Evolutionary conservation across 306 rosid species (phyloP).

Genomic region (Castanea mollissima): DNA sequence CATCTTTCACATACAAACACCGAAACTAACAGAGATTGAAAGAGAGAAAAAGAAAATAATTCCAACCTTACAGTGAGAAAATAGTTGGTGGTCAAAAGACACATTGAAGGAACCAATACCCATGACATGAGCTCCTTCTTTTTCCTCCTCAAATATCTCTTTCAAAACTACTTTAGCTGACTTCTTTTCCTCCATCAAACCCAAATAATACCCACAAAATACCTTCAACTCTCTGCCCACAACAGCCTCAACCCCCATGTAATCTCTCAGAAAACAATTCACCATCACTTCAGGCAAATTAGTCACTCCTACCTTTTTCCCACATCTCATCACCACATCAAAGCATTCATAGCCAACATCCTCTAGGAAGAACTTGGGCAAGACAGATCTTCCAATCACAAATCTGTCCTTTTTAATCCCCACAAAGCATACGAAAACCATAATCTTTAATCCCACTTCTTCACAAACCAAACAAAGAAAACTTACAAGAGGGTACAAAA

Average conservation of each 20-base stretch:
- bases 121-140: background rate
- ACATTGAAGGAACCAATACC: background rate
- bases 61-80: background rate
- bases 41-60: no score
- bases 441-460: background rate
- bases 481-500: background rate
- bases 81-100: background rate
- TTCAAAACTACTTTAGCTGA: background rate
- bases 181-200: background rate
- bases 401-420: background rate
- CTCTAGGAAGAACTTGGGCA: background rate
- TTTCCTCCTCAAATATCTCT: background rate
- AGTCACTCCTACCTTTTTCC: background rate
- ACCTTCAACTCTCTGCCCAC: conserved; percentile 5
- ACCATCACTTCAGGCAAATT: background rate
- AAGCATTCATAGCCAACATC: conserved; percentile 1
- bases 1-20: background rate
- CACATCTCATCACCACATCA: background rate
- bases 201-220: background rate
- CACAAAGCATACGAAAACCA: conserved; percentile 2
- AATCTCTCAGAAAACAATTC: background rate
- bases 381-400: background rate
- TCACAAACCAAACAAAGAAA: background rate
- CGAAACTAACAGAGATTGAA: no score
- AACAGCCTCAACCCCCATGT: background rate